These are phyloP conservation scores for Fusarium algeriense DNA, from an alignment of 2,329 filamentous ascomycete species.

Conservation along the genomic window DNA sequence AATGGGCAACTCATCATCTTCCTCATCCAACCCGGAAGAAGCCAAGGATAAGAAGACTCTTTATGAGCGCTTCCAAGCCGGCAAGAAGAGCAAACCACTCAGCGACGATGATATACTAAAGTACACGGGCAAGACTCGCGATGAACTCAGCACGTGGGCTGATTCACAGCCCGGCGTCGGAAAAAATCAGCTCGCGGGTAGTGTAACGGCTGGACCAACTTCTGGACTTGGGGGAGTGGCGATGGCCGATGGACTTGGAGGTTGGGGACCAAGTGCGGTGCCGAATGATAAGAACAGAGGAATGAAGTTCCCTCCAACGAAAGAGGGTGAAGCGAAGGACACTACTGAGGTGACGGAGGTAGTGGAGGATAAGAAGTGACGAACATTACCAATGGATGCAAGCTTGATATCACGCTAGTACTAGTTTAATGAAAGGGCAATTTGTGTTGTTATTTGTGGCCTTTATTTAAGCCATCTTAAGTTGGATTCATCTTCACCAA, in stretches of 20 bases:
- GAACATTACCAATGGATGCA: not conserved
- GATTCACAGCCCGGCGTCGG: conserved; percentile 55
- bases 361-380: conserved; percentile 5
- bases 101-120: conserved; percentile 57
- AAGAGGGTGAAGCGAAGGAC: not conserved
- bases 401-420: not conserved
- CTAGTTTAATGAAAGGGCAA: not conserved
- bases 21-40: conserved; percentile 14
- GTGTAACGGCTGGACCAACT: conserved; percentile 46
- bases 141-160: conserved; percentile 54
- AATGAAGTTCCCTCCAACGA: conserved; percentile 53
- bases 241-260: conserved; percentile 49
- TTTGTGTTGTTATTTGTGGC: not conserved
- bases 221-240: conserved; percentile 50
- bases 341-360: not conserved
- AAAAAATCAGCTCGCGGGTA: conserved; percentile 56
- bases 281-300: conserved; percentile 46
- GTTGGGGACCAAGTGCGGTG: conserved; percentile 51
- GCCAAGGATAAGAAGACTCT: conserved; percentile 46
- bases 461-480: not conserved
- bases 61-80: conserved; percentile 50
- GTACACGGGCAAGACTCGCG: conserved; percentile 56
- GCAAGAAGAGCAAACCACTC: conserved; percentile 49
- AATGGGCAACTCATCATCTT: conserved; percentile 31
- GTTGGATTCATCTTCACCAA: not conserved